Percentiles rank a stretch among this genome's conserved stretches.
Conservation (phyloP, 192 early-diverging fungal genomes). For the Coemansia sp. region DNA sequence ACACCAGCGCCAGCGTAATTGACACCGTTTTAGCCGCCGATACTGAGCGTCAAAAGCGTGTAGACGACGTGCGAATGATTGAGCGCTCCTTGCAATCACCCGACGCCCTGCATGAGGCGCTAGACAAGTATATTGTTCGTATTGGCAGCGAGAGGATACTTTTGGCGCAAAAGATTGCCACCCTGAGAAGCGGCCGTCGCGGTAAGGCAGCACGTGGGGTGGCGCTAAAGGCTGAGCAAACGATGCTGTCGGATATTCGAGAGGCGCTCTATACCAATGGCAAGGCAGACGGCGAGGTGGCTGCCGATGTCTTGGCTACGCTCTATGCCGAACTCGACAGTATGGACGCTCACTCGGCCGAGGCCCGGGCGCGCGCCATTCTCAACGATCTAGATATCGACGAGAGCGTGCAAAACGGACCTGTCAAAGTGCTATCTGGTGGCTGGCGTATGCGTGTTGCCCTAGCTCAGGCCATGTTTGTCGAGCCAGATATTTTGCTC, state of each 20-base stretch:
- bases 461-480: conserved; percentile 80
- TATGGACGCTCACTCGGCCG: conserved; percentile 65
- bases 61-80: conserved; percentile 55
- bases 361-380: conserved; percentile 70
- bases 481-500: conserved; percentile 81
- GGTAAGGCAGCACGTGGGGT: conserved; percentile 64
- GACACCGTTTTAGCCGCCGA: conserved; percentile 70
- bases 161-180: conserved; percentile 62
- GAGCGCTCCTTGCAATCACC: conserved; percentile 49
- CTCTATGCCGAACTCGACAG: conserved; percentile 64
- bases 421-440: conserved; percentile 69
- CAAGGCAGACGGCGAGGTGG: conserved; percentile 48
- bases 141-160: conserved; percentile 43
- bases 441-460: conserved; percentile 92
- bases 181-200: conserved; percentile 67
- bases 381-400: conserved; percentile 77
- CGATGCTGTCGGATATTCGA: conserved; percentile 27
- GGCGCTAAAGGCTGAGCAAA: conserved; percentile 57
- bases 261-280: conserved; percentile 28
- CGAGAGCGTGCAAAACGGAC: conserved; percentile 60
- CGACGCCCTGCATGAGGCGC: conserved; percentile 23
- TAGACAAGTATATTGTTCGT: conserved; percentile 54
- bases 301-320: conserved; percentile 60
- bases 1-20: conserved; percentile 59
- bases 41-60: conserved; percentile 58